Base-by-base conservation (phyloP, 1,284 basidiomycete genomes). In the Limonomyces culmigenus region DNA sequence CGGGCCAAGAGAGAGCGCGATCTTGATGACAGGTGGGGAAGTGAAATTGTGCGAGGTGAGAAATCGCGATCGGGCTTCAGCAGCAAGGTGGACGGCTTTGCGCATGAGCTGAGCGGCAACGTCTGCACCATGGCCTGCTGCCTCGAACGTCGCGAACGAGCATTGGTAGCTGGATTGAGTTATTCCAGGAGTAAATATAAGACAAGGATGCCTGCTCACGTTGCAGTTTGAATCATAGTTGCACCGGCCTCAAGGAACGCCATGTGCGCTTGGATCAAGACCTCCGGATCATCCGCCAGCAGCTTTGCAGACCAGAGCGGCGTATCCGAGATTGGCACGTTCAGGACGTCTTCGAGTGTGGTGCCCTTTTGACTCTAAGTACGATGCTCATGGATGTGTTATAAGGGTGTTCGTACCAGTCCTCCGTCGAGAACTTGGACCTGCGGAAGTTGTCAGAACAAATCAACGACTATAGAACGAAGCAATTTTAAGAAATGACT, bases 1-100 rank as follows among this genome's bases (percentile, higher is more conserved):
- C 0, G 80, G 73, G 5, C 84, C 83, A 14, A 87, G 55, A 3
- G 79, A 79, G 3, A 88, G 60, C 1, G 69, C 75, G 32, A 85
- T 64, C 32, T 55, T 56, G 33, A 63, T 50, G 25, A 49, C 48
- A 17, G 40, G 35, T 29, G 14, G 29, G 16, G 19, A 33, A 20
- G 42, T 33, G 33, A 23, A 15, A 20, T 35, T 17, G 12, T 33
- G 35, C 39, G 53, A 49, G 2, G 51, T 40, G 32, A 51, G 45
- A 46, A 62, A 63, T 25, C 50, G 42, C 10, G 44, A 42, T 34
- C 59, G 55, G 1, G 74, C 70, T 39, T 64, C 50, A 4, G 48
- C 47, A 0, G 77, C 74, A 17, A 77, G 56, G 2, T 47, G 44
- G 5, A 84, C 63, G 3, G 72, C 61, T 33, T 60, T 56, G n/a